Conservation (phyloP, 345 rosid genomes). For the Hirschfeldia incana region DNA sequence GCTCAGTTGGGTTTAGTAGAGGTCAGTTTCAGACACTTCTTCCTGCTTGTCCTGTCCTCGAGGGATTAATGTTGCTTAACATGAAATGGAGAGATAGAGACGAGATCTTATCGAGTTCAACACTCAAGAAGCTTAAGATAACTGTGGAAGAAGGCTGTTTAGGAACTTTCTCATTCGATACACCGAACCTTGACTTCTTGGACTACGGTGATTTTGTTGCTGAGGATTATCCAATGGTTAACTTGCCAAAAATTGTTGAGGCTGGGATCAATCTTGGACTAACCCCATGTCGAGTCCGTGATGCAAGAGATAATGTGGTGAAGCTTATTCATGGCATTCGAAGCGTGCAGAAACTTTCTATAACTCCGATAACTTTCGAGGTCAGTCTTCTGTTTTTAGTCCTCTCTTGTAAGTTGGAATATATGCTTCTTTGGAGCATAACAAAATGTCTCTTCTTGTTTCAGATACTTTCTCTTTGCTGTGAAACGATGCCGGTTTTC, state of each 20-base stretch:
- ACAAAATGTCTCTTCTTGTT: not conserved
- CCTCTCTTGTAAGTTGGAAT: not conserved
- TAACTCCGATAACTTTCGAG: constrained; percentile 10
- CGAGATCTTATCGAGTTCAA: constrained; percentile 24
- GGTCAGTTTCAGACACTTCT: constrained; percentile 35
- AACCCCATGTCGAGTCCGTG: not conserved
- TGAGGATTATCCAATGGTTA: constrained; percentile 18
- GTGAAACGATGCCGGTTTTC: not conserved
- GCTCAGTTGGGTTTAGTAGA: constrained; percentile 12
- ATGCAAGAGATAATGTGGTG: not conserved
- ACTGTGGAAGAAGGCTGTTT: not conserved
- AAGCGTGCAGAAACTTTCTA: constrained; percentile 3
- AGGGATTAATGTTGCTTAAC: constrained; percentile 3
- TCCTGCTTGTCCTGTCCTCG: constrained; percentile 31
- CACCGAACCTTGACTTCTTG: constrained; percentile 27
- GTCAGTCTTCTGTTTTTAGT: not conserved
- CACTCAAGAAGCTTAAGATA: constrained; percentile 20
- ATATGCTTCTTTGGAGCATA: not conserved
- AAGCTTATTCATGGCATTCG: constrained; percentile 20
- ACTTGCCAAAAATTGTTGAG: constrained; percentile 13
- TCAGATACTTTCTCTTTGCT: constrained; percentile 25
- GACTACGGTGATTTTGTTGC: constrained; percentile 12
- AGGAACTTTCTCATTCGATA: constrained; percentile 23
- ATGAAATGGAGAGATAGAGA: constrained; percentile 33
- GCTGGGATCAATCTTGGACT: not conserved